Conservation (phyloP, 164 flowering plant species). For the Aristolochia californica region DNA sequence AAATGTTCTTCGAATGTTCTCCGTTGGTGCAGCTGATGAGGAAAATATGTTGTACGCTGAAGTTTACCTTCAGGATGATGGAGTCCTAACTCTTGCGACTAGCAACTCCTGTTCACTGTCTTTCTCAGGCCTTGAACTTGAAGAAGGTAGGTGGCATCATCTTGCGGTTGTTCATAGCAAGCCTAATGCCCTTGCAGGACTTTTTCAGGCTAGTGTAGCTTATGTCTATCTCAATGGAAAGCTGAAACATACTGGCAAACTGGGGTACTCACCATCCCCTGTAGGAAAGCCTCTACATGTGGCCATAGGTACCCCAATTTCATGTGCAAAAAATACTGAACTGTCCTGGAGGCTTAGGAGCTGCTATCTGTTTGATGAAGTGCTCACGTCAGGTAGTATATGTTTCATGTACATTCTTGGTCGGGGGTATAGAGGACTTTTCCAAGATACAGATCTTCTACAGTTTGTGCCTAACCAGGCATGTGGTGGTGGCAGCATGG, state of each 20-base stretch:
- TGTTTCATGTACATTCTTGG: slow-evolving; percentile 98
- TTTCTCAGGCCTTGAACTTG: slow-evolving; percentile 77
- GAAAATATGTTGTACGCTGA: slow-evolving; percentile 69
- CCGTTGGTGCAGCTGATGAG: slow-evolving; percentile 73
- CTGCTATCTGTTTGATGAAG: slow-evolving; percentile 96
- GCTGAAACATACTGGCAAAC: slow-evolving; percentile 87
- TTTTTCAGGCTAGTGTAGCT: slow-evolving; percentile 96
- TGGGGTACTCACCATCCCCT: slow-evolving; percentile 97
- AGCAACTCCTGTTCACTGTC: slow-evolving; percentile 77
- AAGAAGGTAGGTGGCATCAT: slow-evolving; percentile 96
- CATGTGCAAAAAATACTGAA: slow-evolving; percentile 51
- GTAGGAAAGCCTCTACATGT: slow-evolving; percentile 87
- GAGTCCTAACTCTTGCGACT: slow-evolving; percentile 81
- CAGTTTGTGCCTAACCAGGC: slow-evolving; percentile 96
- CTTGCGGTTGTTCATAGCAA: slow-evolving; percentile 97
- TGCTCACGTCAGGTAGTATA: slow-evolving; percentile 79
- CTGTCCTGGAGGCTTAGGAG: slow-evolving; percentile 82
- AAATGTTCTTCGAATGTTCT: slow-evolving; percentile 60
- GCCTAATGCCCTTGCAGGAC: slow-evolving; percentile 98
- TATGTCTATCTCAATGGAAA: slow-evolving; percentile 88
- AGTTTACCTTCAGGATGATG: slow-evolving; percentile 89
- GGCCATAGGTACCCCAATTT: slow-evolving; percentile 69
- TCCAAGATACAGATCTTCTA: slow-evolving; percentile 83
- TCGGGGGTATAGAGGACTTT: slow-evolving; percentile 95
- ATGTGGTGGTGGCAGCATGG: slow-evolving; percentile 98